Percentiles rank a stretch among this genome's conserved stretches.
These are phyloP conservation scores for Delitschia confertaspora DNA, from an alignment of 495 filamentous ascomycete genomes.

Conservation along the genomic window DNA sequence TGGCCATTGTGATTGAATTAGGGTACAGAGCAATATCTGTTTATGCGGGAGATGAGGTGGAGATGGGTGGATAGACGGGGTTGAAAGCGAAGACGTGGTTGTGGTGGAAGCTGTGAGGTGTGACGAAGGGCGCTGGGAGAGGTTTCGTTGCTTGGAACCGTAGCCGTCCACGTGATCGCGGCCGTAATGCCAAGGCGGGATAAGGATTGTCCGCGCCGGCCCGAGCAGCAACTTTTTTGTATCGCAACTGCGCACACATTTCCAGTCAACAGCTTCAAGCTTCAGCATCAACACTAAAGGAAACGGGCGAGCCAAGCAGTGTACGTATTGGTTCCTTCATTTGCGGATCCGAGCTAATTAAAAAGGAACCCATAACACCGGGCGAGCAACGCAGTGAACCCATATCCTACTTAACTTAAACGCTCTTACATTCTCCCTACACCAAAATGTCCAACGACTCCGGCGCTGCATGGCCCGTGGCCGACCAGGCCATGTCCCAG, in stretches of 20 bases:
- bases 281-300: too few species aligned
- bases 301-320: constrained; percentile 20
- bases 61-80: constrained; percentile 9
- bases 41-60: constrained; percentile 3
- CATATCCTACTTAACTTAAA: neutral
- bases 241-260: too few species aligned
- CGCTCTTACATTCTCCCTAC: constrained; percentile 6
- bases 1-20: constrained; percentile 44
- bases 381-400: neutral
- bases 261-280: too few species aligned
- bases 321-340: constrained; percentile 14
- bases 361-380: neutral
- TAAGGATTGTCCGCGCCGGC: too few species aligned
- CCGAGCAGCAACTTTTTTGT: too few species aligned
- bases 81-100: too few species aligned
- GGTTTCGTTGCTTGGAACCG: constrained; percentile 20
- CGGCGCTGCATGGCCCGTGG: constrained; percentile 73
- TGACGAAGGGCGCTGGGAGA: constrained; percentile 6
- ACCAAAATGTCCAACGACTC: constrained; percentile 18
- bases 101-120: constrained; percentile 10
- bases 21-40: neutral
- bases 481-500: constrained; percentile 44
- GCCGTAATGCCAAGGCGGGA: too few species aligned
- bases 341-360: neutral
- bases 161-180: too few species aligned